Evolutionary conservation across 768 basidiomycete species (phyloP).

Genomic region (Guyanaporus albipodus): DNA sequence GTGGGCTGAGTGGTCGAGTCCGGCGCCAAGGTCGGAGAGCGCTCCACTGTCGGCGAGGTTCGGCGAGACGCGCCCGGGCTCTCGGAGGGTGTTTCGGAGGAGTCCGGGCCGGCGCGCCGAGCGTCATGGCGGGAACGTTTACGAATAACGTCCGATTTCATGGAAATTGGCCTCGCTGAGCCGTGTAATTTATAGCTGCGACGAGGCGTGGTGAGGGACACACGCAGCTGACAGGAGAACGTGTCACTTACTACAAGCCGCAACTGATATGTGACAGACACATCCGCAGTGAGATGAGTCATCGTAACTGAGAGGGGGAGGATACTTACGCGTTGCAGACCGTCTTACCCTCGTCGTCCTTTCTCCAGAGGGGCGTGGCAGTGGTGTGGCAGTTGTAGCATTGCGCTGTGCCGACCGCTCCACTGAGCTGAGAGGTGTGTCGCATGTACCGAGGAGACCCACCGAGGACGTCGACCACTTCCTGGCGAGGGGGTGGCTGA

Average conservation of each 20-base stretch:
- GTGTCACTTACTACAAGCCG: conserved; percentile 60
- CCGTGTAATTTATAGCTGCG: conserved; percentile 77
- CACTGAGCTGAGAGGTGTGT: conserved; percentile 28
- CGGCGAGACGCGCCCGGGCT: conserved; percentile 73
- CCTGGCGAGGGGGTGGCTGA: conserved; percentile 60
- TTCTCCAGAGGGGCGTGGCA: conserved; percentile 85
- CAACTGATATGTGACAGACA: conserved; percentile 52
- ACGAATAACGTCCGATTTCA: conserved; percentile 89
- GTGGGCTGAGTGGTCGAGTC: conserved; percentile 62
- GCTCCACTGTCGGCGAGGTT: conserved; percentile 58
- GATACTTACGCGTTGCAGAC: conserved; percentile 84
- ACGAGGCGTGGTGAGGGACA: conserved; percentile 11
- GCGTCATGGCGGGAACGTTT: conserved; percentile 83
- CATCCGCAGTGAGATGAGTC: conserved; percentile 9
- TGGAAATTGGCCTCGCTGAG: conserved; percentile 79
- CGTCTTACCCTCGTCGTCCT: conserved; percentile 88
- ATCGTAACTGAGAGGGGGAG: conserved; percentile 1
- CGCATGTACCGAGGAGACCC: conserved; percentile 35
- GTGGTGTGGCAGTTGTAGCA: conserved; percentile 91
- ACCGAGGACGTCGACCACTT: conserved; percentile 73
- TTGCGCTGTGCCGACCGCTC: conserved; percentile 52
- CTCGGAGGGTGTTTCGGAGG: conserved; percentile 68
- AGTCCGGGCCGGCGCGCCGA: conserved; percentile 48
- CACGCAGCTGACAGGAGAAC: not conserved
- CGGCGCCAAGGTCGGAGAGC: conserved; percentile 64